Evolutionary conservation across 2,329 filamentous ascomycete species (phyloP).

Genomic region (Epichloe festucae): DNA sequence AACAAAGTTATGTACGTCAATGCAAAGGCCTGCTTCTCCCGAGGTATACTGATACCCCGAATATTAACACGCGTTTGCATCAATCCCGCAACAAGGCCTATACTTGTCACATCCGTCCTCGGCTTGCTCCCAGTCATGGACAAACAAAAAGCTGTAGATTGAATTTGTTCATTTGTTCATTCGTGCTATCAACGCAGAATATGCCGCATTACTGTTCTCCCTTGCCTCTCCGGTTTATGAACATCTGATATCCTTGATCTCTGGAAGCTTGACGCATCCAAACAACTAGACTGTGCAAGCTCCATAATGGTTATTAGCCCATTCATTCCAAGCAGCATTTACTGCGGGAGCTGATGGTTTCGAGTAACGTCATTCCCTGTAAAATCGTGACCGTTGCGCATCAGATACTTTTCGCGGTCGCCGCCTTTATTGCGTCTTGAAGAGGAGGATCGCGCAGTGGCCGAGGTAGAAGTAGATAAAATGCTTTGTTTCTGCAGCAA

Average conservation of each 20-base stretch:
- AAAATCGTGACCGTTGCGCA: background rate
- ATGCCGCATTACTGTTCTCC: no score
- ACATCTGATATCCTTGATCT: background rate
- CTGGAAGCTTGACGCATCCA: background rate
- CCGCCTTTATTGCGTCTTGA: conserved; percentile 75
- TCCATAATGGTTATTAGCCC: background rate
- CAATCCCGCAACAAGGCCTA: no score
- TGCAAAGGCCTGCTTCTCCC: no score
- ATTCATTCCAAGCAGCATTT: background rate
- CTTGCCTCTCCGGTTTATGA: background rate
- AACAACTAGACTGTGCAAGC: background rate
- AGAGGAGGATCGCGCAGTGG: conserved; percentile 93
- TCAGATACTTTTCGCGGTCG: background rate
- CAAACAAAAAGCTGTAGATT: no score
- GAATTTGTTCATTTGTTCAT: no score
- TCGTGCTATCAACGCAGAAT: no score
- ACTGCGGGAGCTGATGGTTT: background rate
- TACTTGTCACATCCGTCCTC: background rate
- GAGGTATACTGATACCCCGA: no score
- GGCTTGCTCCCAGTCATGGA: background rate
- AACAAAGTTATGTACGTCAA: no score
- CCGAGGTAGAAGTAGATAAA: conserved; percentile 99
- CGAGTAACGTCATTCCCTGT: background rate
- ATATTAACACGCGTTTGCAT: no score
- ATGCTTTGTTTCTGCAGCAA: conserved; percentile 77